Evolutionary conservation across 352 stramenopile genomes (phyloP).

Genomic region (Bremia lactucae): DNA sequence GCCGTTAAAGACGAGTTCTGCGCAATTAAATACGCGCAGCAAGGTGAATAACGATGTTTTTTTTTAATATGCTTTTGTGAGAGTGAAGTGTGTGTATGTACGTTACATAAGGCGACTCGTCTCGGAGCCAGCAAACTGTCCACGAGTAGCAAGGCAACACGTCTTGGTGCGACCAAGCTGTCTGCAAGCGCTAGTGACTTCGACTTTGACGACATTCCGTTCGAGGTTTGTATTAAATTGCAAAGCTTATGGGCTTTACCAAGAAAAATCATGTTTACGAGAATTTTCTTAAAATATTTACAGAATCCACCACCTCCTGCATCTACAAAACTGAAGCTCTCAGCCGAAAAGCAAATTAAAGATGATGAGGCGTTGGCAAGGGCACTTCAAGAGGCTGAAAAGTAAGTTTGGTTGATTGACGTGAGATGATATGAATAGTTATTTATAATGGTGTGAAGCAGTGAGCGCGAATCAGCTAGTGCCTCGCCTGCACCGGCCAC

Average conservation of each 20-base stretch:
- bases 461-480: slow-evolving; percentile 14
- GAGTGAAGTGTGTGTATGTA: too few relatives aligned
- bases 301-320: slow-evolving; percentile 60
- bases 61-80: too few relatives aligned
- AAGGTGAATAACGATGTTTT: slow-evolving; percentile 28
- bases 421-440: not conserved
- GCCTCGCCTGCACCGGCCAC: slow-evolving; percentile 7
- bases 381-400: slow-evolving; percentile 65
- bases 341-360: slow-evolving; percentile 70
- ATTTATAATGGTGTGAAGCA: slow-evolving; percentile 4
- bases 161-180: slow-evolving; percentile 66
- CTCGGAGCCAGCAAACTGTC: slow-evolving; percentile 27
- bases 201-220: slow-evolving; percentile 84
- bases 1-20: slow-evolving; percentile 25
- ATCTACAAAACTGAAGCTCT: slow-evolving; percentile 18
- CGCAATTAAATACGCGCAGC: slow-evolving; percentile 42
- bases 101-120: slow-evolving; percentile 22
- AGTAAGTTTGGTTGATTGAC: slow-evolving; percentile 35
- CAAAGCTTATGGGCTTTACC: too few relatives aligned
- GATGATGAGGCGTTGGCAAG: slow-evolving; percentile 79
- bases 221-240: slow-evolving; percentile 38
- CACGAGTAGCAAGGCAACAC: slow-evolving; percentile 33
- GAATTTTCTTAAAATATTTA: not conserved
- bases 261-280: not conserved
- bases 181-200: slow-evolving; percentile 57